These are phyloP conservation scores for Nemania bipapillata DNA, from an alignment of 2,329 filamentous ascomycete species.

Conservation along the genomic window DNA sequence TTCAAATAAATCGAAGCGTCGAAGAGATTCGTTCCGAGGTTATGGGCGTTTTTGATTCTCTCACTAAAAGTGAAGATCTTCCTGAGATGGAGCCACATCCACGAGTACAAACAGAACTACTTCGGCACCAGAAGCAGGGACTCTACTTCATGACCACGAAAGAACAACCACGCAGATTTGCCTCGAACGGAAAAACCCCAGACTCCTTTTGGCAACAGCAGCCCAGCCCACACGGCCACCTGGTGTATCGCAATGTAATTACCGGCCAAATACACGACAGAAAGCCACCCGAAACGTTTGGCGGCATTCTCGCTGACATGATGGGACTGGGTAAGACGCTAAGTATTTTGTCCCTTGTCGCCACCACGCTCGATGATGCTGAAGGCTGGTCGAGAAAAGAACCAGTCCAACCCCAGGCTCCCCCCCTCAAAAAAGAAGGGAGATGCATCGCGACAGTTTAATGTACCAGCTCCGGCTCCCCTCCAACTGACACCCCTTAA, in stretches of 20 bases:
- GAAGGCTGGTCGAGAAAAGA: constrained; percentile 66
- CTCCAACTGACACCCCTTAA: constrained; percentile 64
- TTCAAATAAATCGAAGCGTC: constrained; percentile 68
- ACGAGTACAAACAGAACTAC: constrained; percentile 72
- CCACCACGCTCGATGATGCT: constrained; percentile 72
- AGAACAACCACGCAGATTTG: constrained; percentile 73
- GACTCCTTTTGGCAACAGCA: constrained; percentile 82
- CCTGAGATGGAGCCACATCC: constrained; percentile 75
- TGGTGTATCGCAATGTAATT: constrained; percentile 83
- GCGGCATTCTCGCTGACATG: constrained; percentile 83
- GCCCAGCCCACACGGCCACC: constrained; percentile 61
- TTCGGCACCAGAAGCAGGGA: constrained; percentile 90
- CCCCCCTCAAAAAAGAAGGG: constrained; percentile 55
- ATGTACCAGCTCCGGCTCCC: constrained; percentile 56
- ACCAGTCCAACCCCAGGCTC: constrained; percentile 62
- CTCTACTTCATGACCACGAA: constrained; percentile 85
- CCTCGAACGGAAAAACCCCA: constrained; percentile 66
- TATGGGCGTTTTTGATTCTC: constrained; percentile 85
- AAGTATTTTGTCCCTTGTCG: constrained; percentile 82
- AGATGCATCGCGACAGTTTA: constrained; percentile 51
- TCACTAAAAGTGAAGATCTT: constrained; percentile 79
- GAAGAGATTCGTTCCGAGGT: constrained; percentile 90
- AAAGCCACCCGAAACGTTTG: constrained; percentile 73
- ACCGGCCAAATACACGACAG: constrained; percentile 73
- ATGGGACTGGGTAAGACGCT: constrained; percentile 91